Percentiles rank a stretch among this genome's conserved stretches.
Evolutionary conservation across 1,284 basidiomycete genomes (phyloP).

Genomic region (Chalciporus sp.): DNA sequence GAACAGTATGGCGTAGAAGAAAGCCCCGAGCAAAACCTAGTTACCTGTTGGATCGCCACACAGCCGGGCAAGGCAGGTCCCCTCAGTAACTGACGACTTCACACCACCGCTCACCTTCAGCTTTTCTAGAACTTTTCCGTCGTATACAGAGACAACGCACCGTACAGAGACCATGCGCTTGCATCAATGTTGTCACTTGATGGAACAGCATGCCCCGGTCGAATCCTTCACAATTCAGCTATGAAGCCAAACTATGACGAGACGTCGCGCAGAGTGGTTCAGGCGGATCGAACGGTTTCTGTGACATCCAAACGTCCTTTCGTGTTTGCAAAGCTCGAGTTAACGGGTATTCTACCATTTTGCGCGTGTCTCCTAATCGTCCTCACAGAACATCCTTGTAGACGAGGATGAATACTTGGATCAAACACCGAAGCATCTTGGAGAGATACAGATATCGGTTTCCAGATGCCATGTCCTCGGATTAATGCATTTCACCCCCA

Average conservation of each 20-base stretch:
- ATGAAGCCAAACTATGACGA: too few species aligned
- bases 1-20: constrained; percentile 33
- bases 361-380: neutral
- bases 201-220: constrained; percentile 13
- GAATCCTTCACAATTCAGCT: neutral
- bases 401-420: constrained; percentile 35
- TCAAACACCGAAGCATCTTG: constrained; percentile 19
- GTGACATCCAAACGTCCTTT: constrained; percentile 26
- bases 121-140: constrained; percentile 16
- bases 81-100: neutral
- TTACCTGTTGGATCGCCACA: constrained; percentile 43
- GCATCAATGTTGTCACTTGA: constrained; percentile 20
- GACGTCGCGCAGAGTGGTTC: constrained; percentile 6
- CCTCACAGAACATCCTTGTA: constrained; percentile 13
- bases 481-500: neutral
- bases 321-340: constrained; percentile 32
- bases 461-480: constrained; percentile 14
- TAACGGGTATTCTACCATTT: constrained; percentile 31
- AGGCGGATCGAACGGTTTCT: constrained; percentile 10
- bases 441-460: constrained; percentile 21
- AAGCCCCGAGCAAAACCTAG: constrained; percentile 22
- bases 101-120: constrained; percentile 5
- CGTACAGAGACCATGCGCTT: constrained; percentile 15
- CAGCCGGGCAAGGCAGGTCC: constrained; percentile 38
- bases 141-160: constrained; percentile 19